Conservation (phyloP, 768 basidiomycete genomes). For the Polyporus arcularius region DNA sequence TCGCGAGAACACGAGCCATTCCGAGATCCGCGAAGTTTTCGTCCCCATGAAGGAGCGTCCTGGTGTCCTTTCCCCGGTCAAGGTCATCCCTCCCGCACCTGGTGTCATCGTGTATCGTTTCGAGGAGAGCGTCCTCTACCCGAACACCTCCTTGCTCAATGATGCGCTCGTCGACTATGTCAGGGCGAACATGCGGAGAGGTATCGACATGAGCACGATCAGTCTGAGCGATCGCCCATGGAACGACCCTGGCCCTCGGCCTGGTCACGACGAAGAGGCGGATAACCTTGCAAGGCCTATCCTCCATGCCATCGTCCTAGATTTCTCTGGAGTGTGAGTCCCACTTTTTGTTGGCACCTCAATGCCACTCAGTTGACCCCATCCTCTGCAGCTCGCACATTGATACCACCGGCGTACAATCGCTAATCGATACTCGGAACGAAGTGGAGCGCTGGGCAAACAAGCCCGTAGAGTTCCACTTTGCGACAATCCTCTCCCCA, state of each 20-base stretch:
- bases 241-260: conserved; percentile 86
- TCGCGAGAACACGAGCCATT: conserved; percentile 36
- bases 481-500: conserved; percentile 86
- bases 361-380: background rate
- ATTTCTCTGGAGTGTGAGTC: conserved; percentile 81
- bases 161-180: conserved; percentile 79
- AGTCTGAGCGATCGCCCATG: conserved; percentile 78
- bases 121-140: conserved; percentile 88
- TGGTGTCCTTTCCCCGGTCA: conserved; percentile 67
- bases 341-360: background rate
- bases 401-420: conserved; percentile 90
- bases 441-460: conserved; percentile 90
- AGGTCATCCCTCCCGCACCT: conserved; percentile 75
- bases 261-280: conserved; percentile 49
- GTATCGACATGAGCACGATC: conserved; percentile 68
- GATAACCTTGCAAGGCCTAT: conserved; percentile 59
- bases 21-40: conserved; percentile 72
- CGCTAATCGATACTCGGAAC: conserved; percentile 83
- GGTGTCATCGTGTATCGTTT: conserved; percentile 91
- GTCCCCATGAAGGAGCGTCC: conserved; percentile 65
- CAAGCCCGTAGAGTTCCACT: conserved; percentile 88
- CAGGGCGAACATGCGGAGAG: conserved; percentile 73
- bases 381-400: conserved; percentile 66
- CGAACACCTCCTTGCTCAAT: conserved; percentile 72
- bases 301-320: conserved; percentile 86